Evolutionary conservation across 768 basidiomycete genomes (phyloP), one percentile per base, ranked within the genome.

Genomic region (Royoungia palumana): DNA sequence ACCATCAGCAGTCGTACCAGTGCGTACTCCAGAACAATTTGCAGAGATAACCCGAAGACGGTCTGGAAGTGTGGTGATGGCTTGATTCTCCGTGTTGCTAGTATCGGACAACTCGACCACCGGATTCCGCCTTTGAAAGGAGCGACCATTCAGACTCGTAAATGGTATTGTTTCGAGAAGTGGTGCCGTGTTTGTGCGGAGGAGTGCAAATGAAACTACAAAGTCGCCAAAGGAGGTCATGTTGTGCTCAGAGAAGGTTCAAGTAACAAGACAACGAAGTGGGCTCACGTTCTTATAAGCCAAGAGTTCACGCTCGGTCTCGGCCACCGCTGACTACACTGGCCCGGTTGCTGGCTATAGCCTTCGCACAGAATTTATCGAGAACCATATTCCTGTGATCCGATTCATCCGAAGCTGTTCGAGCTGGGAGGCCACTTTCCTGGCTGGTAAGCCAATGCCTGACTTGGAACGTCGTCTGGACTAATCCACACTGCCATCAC

Each of bases 21-120:
- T 30, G 69, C 85, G 45, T 45, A 88, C 78, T 16, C 83, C 82
- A 41, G 85, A 76, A 59, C 89, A 91, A 43, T 78, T 78, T 16
- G 78, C 68, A 58, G 88, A 91, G 3, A 78, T 80, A 62, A 78
- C 89, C 14, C 69, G 75, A n/a, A 89, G 83, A 39, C 77, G 82
- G n/a, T 77, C 79, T 6, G 78, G 70, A 60, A 82, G 90, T 2
- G 74, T 73, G 36, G 79, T 76, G n/a, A 80, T 61, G 2, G 85
- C 85, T 43, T 81, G 77, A n/a, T 69, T 63, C 58, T 71, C 75
- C 6, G 77, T 80, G 51, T 79, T 76, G 22, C 75, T 32, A 56
- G n/a, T n/a, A n/a, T n/a, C n/a, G n/a, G 63, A 46, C 66, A 58
- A 28, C 65, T 51, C 60, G 36, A 42, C 27, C 63, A 64, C 66